Evolutionary conservation across 345 rosid species (phyloP).

Genomic region (Syzygium jambos): DNA sequence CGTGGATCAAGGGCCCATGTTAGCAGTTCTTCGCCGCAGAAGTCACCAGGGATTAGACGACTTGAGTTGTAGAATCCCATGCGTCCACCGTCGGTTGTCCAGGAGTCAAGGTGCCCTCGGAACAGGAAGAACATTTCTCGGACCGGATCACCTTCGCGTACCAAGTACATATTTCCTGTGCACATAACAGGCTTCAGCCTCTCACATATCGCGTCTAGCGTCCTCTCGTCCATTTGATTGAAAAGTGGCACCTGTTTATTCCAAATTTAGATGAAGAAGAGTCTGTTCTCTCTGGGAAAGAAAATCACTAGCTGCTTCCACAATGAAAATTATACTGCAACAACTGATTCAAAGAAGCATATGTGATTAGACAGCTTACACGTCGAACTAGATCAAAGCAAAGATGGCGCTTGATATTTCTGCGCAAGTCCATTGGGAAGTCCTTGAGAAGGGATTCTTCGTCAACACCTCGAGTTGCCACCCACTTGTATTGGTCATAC

Average conservation of each 20-base stretch:
- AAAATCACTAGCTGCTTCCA: background rate
- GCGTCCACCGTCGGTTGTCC: conserved; percentile 13
- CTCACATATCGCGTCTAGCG: conserved; percentile 20
- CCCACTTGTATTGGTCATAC: conserved; percentile 61
- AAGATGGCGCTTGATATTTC: conserved; percentile 66
- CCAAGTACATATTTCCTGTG: conserved; percentile 3
- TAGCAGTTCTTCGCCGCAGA: conserved; percentile 21
- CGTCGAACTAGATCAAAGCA: conserved; percentile 71
- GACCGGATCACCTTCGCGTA: conserved; percentile 22
- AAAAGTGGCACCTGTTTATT: conserved; percentile 14
- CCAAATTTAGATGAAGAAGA: background rate
- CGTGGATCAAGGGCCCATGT: conserved; percentile 16
- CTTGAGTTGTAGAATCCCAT: conserved; percentile 16
- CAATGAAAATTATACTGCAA: background rate
- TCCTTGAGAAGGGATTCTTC: conserved; percentile 54
- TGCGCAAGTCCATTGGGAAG: conserved; percentile 55
- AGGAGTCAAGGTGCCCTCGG: conserved; percentile 15
- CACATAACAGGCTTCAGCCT: conserved; percentile 10
- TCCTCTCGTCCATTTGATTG: conserved; percentile 12
- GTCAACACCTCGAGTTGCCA: conserved; percentile 62
- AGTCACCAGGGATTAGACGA: conserved; percentile 12
- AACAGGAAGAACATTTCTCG: conserved; percentile 21
- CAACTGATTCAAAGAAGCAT: background rate
- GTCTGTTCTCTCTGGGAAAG: background rate
- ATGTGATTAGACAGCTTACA: conserved; percentile 24